Evolutionary conservation across 805 yeast species (phyloP).

Genomic region (Candida silvicultrix): DNA sequence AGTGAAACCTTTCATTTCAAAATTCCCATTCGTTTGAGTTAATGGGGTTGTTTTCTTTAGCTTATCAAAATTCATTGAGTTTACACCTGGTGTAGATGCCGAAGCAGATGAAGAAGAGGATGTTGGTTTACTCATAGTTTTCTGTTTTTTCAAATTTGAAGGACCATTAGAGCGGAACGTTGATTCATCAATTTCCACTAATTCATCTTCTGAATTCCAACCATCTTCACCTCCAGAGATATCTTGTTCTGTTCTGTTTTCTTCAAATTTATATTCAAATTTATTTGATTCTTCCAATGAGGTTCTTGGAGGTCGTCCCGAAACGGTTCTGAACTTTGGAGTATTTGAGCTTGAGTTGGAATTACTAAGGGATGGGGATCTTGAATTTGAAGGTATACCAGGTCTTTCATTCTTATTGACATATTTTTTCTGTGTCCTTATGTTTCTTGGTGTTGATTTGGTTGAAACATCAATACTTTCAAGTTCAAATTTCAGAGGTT

Average conservation of each 20-base stretch:
- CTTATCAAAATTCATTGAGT: constrained; percentile 1
- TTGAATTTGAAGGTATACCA: not conserved
- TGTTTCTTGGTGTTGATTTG: constrained; percentile 1
- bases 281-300: constrained; percentile 3
- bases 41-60: constrained; percentile 6
- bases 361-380: not conserved
- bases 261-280: constrained; percentile 1
- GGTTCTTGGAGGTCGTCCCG: constrained; percentile 14
- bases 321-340: not conserved
- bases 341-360: not conserved
- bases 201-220: constrained; percentile 1
- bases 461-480: not conserved
- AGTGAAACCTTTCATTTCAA: constrained; percentile 1
- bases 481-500: not conserved
- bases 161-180: constrained; percentile 1
- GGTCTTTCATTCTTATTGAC: not conserved
- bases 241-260: not conserved
- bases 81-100: not conserved
- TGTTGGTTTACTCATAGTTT: not conserved
- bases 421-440: not conserved
- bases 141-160: not conserved
- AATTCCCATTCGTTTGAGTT: constrained; percentile 7
- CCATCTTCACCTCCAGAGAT: constrained; percentile 1
- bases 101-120: not conserved
- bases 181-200: constrained; percentile 5